A percentile compares a stretch with the other conserved stretches of the same genome.
Conservation (phyloP, 2,329 filamentous ascomycete genomes). For the Thelonectria blattea region DNA sequence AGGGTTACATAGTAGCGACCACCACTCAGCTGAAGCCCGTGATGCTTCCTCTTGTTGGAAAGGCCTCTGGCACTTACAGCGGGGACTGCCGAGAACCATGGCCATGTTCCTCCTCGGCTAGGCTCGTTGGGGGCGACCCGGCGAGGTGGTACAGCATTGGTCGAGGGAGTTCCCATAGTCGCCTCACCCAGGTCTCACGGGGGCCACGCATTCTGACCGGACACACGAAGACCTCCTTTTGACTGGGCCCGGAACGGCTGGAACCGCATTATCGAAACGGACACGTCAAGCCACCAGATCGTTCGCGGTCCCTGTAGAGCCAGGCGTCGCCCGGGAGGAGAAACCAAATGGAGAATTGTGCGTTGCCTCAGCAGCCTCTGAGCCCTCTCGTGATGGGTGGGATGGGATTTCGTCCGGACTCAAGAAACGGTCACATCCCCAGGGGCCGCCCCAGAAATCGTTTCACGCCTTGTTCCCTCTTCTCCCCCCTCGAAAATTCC, state of each 20-base stretch:
- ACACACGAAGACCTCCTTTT: not conserved
- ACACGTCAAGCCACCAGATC: not conserved
- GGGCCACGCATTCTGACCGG: not conserved
- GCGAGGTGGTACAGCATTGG: not conserved
- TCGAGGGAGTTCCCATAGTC: not conserved
- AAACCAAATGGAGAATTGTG: slow-evolving; percentile 5
- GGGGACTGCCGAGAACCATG: not conserved
- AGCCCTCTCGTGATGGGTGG: not conserved
- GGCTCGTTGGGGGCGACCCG: not conserved
- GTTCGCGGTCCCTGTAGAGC: not conserved
- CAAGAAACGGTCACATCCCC: not conserved
- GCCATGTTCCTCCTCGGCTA: no score
- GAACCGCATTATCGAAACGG: not conserved
- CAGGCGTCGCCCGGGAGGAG: not conserved
- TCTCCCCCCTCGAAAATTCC: not conserved
- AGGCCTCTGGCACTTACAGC: not conserved
- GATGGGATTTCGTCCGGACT: not conserved
- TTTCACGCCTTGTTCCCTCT: not conserved
- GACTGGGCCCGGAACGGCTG: not conserved
- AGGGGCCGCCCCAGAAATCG: not conserved
- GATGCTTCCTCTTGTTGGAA: not conserved
- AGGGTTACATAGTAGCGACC: not conserved
- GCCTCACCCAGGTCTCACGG: not conserved
- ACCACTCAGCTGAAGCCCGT: not conserved
- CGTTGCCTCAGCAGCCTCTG: not conserved